Evolutionary conservation across 192 early-diverging fungal genomes (phyloP).

Genomic region (Dimargaris xerosporica): DNA sequence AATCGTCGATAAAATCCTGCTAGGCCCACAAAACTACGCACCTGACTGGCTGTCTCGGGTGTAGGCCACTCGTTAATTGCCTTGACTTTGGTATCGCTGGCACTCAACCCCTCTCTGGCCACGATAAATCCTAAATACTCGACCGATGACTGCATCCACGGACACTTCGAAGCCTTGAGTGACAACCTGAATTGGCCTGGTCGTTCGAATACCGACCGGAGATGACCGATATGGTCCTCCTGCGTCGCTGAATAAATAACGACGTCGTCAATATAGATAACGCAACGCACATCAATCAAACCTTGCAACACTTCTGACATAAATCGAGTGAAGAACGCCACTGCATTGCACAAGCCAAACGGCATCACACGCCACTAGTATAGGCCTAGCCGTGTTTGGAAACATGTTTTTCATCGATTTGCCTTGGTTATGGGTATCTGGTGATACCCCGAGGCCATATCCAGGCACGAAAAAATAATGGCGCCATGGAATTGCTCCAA

Average conservation of each 20-base stretch:
- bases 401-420: background rate
- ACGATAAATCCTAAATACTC: too few species aligned
- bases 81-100: too few species aligned
- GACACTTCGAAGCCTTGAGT: background rate
- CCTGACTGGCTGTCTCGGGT: background rate
- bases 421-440: constrained; percentile 21
- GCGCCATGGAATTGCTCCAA: constrained; percentile 19
- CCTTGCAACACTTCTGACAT: constrained; percentile 28
- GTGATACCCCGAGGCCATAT: constrained; percentile 27
- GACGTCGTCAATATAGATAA: constrained; percentile 24
- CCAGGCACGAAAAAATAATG: constrained; percentile 26
- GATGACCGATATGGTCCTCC: constrained; percentile 19
- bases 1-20: background rate
- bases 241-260: constrained; percentile 19
- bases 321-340: constrained; percentile 26
- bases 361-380: background rate
- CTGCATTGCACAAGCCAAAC: background rate
- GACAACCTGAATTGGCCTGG: background rate
- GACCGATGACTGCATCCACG: background rate
- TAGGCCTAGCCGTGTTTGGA: background rate
- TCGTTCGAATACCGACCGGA: constrained; percentile 9
- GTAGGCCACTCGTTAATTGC: background rate
- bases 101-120: too few species aligned
- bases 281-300: constrained; percentile 14
- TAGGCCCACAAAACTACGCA: background rate